These are phyloP conservation scores for Infundibulicybe gibba DNA, from an alignment of 768 basidiomycete genomes.

Conservation along the genomic window DNA sequence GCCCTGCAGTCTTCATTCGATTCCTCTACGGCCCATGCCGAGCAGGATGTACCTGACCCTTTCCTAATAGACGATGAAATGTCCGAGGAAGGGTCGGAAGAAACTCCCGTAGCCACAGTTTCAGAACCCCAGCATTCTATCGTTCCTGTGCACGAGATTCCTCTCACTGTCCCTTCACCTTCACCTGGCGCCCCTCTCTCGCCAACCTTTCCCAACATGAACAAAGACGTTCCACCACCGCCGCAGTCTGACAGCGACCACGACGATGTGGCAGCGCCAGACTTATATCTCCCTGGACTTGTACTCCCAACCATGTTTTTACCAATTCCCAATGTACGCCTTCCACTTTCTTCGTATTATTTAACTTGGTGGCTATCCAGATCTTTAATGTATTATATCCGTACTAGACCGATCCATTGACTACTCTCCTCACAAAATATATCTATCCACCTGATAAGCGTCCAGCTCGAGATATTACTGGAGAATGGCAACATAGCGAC, in stretches of 20 bases:
- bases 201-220: constrained; percentile 18
- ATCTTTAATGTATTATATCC: constrained; percentile 42
- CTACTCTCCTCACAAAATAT: constrained; percentile 80
- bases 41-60: constrained; percentile 54
- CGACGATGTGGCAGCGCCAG: constrained; percentile 51
- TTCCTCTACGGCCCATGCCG: constrained; percentile 28
- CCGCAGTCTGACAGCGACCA: constrained; percentile 37
- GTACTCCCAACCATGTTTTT: constrained; percentile 77
- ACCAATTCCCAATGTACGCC: constrained; percentile 87
- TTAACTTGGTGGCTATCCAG: constrained; percentile 63
- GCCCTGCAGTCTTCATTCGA: constrained; percentile 21
- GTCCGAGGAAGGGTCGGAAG: constrained; percentile 33
- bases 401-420: constrained; percentile 80
- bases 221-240: constrained; percentile 44
- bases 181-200: constrained; percentile 14
- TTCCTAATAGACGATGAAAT: constrained; percentile 58
- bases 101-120: constrained; percentile 12
- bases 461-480: constrained; percentile 67
- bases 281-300: constrained; percentile 66
- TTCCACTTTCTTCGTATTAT: constrained; percentile 39
- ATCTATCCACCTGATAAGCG: constrained; percentile 73
- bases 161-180: constrained; percentile 32
- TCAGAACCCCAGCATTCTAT: constrained; percentile 29
- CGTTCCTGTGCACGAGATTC: constrained; percentile 38
- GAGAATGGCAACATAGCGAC: constrained; percentile 71